phyloP scores from a whole-genome alignment of 164 flowering plant genomes.

The Litsea cubeba region DNA sequence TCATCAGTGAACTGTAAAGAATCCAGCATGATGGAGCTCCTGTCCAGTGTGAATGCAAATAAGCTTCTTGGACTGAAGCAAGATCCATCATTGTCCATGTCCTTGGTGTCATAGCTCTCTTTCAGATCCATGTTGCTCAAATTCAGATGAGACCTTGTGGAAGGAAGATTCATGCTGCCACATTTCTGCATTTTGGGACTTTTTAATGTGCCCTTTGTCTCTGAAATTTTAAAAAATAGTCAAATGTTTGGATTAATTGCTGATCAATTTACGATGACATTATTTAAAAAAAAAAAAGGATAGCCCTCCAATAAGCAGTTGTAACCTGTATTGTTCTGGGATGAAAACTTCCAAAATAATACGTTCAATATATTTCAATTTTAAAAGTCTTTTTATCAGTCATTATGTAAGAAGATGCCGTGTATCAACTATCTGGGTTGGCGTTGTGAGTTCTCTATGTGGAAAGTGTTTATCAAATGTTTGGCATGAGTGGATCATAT shows the following conservation, averaged over 20 bases:
- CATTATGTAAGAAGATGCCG: background rate
- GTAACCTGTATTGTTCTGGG: too few species aligned
- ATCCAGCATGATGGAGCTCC: constrained; percentile 52
- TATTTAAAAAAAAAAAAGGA: too few species aligned
- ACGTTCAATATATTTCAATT: too few species aligned
- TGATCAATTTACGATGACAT: too few species aligned
- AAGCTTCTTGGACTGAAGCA: constrained; percentile 66
- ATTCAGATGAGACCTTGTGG: constrained; percentile 5
- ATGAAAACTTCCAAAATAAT: too few species aligned
- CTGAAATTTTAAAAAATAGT: constrained; percentile 32
- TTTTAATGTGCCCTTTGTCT: constrained; percentile 37
- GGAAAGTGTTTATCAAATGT: too few species aligned
- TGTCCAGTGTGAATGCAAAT: constrained; percentile 56
- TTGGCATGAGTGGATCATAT: too few species aligned
- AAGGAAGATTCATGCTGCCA: constrained; percentile 4
- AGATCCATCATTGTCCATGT: constrained; percentile 46
- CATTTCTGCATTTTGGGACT: constrained; percentile 37
- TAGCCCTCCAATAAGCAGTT: too few species aligned
- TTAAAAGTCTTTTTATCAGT: background rate
- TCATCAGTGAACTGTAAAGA: constrained; percentile 48
- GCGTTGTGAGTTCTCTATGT: too few species aligned
- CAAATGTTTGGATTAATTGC: too few species aligned
- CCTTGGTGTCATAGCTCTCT: constrained; percentile 37
- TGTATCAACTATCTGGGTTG: too few species aligned
- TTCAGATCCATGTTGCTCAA: constrained; percentile 19